Conservation (phyloP, 345 rosid genomes). For the Boechera divaricarpa region DNA sequence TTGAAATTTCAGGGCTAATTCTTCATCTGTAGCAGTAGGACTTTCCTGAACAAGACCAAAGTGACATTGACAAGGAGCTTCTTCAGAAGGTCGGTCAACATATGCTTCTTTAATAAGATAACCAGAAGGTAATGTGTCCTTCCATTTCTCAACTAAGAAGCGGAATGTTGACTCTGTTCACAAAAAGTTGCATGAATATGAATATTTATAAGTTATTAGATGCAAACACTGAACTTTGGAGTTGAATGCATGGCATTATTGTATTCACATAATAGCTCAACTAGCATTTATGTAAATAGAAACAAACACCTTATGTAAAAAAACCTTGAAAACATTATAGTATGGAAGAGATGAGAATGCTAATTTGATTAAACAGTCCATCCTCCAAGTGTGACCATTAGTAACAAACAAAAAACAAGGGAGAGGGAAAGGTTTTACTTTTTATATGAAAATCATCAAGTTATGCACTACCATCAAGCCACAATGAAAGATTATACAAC, state of each 20-base stretch:
- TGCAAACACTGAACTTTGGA: constrained; percentile 1
- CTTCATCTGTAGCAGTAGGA: constrained; percentile 54
- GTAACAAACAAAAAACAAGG: constrained; percentile 22
- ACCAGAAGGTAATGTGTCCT: constrained; percentile 71
- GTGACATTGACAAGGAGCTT: constrained; percentile 84
- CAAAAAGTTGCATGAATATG: constrained; percentile 16
- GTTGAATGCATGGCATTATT: constrained; percentile 1
- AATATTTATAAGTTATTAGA: constrained; percentile 8
- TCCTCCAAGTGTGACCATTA: constrained; percentile 4
- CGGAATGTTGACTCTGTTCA: constrained; percentile 76
- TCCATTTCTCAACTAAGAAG: constrained; percentile 89
- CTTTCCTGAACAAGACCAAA: constrained; percentile 69
- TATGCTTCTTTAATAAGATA: constrained; percentile 81
- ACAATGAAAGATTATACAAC: constrained; percentile 20
- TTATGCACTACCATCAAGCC: constrained; percentile 29
- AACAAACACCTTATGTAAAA: constrained; percentile 16
- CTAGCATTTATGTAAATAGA: constrained; percentile 14
- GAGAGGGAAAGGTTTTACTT: constrained; percentile 1
- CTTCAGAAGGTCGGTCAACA: constrained; percentile 90
- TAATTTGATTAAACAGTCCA: constrained; percentile 1
- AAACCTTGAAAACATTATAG: constrained; percentile 14
- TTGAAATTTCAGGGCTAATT: constrained; percentile 72
- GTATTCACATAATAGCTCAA: constrained; percentile 16
- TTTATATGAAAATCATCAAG: constrained; percentile 9
- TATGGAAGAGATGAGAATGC: constrained; percentile 19